phyloP scores from a whole-genome alignment of 306 rosid species.

The cucumber (Cucumis sativus) region Cucumber_9930_V3 NC_026660.2:22441001-22441500 shows the following conservation, averaged over 20 bases:
- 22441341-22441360: constrained; percentile 5
- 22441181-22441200: not conserved
- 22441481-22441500: constrained; percentile 94
- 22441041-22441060: constrained; percentile 92
- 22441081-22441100: not conserved
- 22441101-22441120: not conserved
- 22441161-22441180: not conserved
- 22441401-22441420: not conserved
- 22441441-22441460: not conserved
- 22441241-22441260: constrained; percentile 88
- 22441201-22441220: not conserved
- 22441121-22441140: not conserved
- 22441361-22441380: constrained; percentile 9
- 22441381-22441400: not conserved
- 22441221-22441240: constrained; percentile 19
- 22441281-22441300: constrained; percentile 96
- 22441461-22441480: constrained; percentile 57
- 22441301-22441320: constrained; percentile 98
- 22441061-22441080: not conserved
- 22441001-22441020: constrained; percentile 96
- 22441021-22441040: constrained; percentile 97
- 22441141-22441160: not conserved
- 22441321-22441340: constrained; percentile 76
- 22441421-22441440: not conserved
- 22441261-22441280: constrained; percentile 91